Evolutionary conservation across 164 flowering plant species (phyloP), one percentile per base, ranked within the genome.

Genomic region (Magnolia kwangsiensis): DNA sequence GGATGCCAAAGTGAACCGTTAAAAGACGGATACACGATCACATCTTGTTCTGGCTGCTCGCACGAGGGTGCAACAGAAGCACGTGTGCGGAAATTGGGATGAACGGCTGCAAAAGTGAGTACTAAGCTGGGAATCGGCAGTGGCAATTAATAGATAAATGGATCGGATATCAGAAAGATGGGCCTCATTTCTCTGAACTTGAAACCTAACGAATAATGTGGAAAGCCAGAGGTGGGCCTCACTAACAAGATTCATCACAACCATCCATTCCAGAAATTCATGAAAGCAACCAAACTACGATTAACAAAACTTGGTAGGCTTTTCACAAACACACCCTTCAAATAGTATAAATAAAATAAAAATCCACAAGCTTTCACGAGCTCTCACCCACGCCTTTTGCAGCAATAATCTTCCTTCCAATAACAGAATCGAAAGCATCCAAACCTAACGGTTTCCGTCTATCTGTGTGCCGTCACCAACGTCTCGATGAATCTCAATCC

Each of bases 401-500:
- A 37, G 45, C 45, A 5, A 37, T 7, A 37, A 37, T 37, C 45
- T 5, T 37, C 45, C 45, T 37, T 0, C 45, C 45, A 37, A 37
- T 37, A 5, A 37, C 45, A 37, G 45, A 37, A 37, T 37, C 7
- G 45, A 37, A 37, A 37, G 63, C 16, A 13, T 59, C 63, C 63
- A 13, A 10, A 65, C 6, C 10, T 21, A 65, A 65, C 24, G 67
- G 23, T 3, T 69, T 69, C 18, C 27, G 8, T 86, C 73, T 37
- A 90, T 83, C 93, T 80, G 78, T 90, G 93, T 65, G 89, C 93
- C 63, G 93, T 90, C 51, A 90, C 83, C 78, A 90, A 83, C 0
- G 93, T 88, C 76, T 90, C 93, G 45, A 90, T 89, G 78, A 90
- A 90, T 72, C 91, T 85, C 82, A 90, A 72, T 1, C 93, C 93